These are phyloP conservation scores for Mycena crocata DNA, from an alignment of 768 basidiomycete genomes.

Conservation along the genomic window DNA sequence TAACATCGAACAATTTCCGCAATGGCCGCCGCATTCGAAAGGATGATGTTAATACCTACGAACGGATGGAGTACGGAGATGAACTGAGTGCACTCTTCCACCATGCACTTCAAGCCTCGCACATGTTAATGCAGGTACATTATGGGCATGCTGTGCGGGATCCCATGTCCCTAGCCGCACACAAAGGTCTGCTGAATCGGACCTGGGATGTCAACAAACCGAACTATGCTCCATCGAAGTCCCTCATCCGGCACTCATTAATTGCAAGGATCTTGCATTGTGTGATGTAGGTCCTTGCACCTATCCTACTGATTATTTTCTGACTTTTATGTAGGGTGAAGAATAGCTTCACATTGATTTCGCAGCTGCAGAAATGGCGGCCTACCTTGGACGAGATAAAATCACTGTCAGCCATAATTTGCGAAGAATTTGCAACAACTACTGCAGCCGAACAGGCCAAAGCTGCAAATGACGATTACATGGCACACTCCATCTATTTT, in stretches of 20 bases:
- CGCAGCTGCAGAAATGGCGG: conserved; percentile 25
- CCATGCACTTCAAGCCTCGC: conserved; percentile 40
- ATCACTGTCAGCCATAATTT: conserved; percentile 1
- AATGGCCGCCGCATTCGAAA: conserved; percentile 35
- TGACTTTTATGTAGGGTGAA: conserved; percentile 17
- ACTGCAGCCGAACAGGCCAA: conserved; percentile 27
- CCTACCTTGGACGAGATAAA: conserved; percentile 23
- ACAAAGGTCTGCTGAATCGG: conserved; percentile 40
- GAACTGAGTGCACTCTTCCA: conserved; percentile 41
- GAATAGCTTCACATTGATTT: conserved; percentile 23
- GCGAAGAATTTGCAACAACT: conserved; percentile 14
- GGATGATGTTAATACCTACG: conserved; percentile 38
- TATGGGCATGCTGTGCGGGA: conserved; percentile 37
- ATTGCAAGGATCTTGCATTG: conserved; percentile 42
- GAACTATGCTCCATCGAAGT: conserved; percentile 44
- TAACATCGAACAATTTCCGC: conserved; percentile 40
- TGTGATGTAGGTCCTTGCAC: conserved; percentile 34
- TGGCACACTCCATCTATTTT: conserved; percentile 41
- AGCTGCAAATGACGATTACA: conserved; percentile 25
- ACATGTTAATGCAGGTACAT: conserved; percentile 39
- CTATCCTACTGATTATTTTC: not conserved
- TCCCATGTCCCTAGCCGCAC: conserved; percentile 38
- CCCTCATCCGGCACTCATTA: conserved; percentile 42
- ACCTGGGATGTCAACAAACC: conserved; percentile 43
- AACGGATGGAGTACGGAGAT: conserved; percentile 38